phyloP scores from a whole-genome alignment of 23 red algal genomes.

The Gracilaria vermiculophylla region DNA sequence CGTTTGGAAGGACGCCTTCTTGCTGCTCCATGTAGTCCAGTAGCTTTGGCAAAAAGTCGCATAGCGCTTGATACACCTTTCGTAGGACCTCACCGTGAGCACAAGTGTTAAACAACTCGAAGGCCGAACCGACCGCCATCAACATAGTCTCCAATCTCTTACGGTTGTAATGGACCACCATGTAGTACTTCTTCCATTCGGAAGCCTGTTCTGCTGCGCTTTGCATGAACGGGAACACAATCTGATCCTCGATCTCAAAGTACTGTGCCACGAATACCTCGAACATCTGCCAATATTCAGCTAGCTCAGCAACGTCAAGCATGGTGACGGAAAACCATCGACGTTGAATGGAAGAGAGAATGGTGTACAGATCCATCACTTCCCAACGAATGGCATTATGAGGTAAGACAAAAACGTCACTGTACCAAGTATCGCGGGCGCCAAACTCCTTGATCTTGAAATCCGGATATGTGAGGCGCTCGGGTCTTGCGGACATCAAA shows the following conservation, averaged over 20 bases:
- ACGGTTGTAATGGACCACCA: constrained; percentile 52
- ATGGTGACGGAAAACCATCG: constrained; percentile 59
- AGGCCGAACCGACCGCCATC: constrained; percentile 27
- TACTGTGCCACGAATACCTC: constrained; percentile 72
- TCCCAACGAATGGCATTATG: constrained; percentile 82
- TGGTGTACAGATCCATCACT: constrained; percentile 77
- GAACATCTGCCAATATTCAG: constrained; percentile 63
- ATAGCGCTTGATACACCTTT: constrained; percentile 51
- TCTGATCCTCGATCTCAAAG: constrained; percentile 80
- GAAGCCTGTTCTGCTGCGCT: constrained; percentile 23
- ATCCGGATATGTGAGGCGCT: constrained; percentile 40
- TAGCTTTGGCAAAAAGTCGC: constrained; percentile 52
- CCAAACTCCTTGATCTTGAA: constrained; percentile 67
- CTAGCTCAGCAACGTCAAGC: constrained; percentile 47
- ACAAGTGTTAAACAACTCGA: constrained; percentile 57
- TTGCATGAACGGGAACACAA: constrained; percentile 65
- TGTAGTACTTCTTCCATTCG: constrained; percentile 55
- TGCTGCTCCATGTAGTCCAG: constrained; percentile 67
- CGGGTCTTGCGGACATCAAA: constrained; percentile 49
- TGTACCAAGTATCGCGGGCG: constrained; percentile 44
- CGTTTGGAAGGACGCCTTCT: constrained; percentile 54
- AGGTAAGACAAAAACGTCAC: constrained; percentile 72
- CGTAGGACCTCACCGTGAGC: constrained; percentile 44
- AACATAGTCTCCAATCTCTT: constrained; percentile 54
- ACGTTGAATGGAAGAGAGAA: constrained; percentile 54